phyloP scores from a whole-genome alignment of 805 yeast species.

The Ogataea dorogensis region DNA sequence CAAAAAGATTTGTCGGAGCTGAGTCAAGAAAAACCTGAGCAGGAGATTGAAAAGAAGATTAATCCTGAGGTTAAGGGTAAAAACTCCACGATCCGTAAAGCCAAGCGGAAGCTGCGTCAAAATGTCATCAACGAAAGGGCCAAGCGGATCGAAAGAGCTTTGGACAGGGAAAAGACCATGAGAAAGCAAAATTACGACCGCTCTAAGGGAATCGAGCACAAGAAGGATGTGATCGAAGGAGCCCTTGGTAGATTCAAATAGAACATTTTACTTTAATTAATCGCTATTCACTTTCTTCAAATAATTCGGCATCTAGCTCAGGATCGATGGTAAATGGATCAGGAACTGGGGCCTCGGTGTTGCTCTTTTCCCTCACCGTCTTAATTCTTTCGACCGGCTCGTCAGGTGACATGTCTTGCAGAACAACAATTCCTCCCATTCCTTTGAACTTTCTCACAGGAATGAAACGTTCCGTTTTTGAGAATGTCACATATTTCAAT shows the following conservation, averaged over 20 bases:
- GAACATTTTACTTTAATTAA: conserved; percentile 2
- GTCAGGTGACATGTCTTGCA: conserved; percentile 60
- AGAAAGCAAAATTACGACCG: conserved; percentile 52
- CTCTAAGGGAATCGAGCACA: conserved; percentile 46
- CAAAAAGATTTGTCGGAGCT: conserved; percentile 55
- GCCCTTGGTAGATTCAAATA: conserved; percentile 50
- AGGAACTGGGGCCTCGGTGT: conserved; percentile 72
- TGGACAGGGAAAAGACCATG: conserved; percentile 69
- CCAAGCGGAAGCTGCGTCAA: conserved; percentile 76
- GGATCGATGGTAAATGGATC: conserved; percentile 66
- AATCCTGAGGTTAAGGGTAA: conserved; percentile 73
- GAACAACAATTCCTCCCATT: conserved; percentile 66
- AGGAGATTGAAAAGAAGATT: conserved; percentile 51
- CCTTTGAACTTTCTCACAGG: conserved; percentile 81
- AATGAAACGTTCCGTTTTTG: conserved; percentile 68
- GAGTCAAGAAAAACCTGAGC: conserved; percentile 32
- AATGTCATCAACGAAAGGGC: conserved; percentile 87
- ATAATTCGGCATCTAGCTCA: conserved; percentile 30
- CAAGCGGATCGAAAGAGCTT: conserved; percentile 68
- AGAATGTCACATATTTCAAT: conserved; percentile 75
- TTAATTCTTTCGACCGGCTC: conserved; percentile 67
- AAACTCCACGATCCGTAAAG: conserved; percentile 79
- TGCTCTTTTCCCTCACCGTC: conserved; percentile 77
- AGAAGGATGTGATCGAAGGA: conserved; percentile 50
- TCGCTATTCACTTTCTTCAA: conserved; percentile 26